phyloP scores from a whole-genome alignment of 2,329 filamentous ascomycete genomes.

The Blastomyces silverae region DNA sequence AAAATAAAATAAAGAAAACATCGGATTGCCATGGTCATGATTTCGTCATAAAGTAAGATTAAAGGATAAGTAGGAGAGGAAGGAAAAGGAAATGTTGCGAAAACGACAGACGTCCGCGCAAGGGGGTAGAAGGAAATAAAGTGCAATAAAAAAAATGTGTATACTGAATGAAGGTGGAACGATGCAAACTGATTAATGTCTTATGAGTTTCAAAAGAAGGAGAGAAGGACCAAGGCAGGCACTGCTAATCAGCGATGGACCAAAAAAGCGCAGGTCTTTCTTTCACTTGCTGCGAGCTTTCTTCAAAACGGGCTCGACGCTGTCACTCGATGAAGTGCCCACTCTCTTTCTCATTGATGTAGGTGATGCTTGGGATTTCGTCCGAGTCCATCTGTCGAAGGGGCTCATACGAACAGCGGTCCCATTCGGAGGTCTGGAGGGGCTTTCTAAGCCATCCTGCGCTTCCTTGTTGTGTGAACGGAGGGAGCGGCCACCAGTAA shows the following conservation, averaged over 20 bases:
- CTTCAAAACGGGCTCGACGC: slow-evolving; percentile 16
- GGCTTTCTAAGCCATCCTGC: slow-evolving; percentile 25
- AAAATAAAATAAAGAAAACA: slow-evolving; percentile 15
- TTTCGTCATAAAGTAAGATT: slow-evolving; percentile 10
- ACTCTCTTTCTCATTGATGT: slow-evolving; percentile 34
- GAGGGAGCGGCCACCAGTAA: slow-evolving; percentile 30
- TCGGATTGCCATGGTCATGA: slow-evolving; percentile 4
- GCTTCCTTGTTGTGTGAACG: slow-evolving; percentile 30
- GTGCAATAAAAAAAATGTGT: slow-evolving; percentile 1
- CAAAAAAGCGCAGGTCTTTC: neutral
- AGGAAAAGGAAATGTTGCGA: neutral
- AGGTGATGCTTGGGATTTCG: slow-evolving; percentile 24
- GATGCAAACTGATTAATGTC: neutral
- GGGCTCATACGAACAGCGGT: slow-evolving; percentile 34
- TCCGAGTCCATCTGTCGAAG: slow-evolving; percentile 39
- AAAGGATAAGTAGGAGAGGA: slow-evolving; percentile 7
- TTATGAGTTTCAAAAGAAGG: neutral
- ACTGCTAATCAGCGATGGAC: neutral
- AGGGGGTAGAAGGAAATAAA: neutral
- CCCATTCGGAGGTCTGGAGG: slow-evolving; percentile 24
- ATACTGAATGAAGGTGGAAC: slow-evolving; percentile 4
- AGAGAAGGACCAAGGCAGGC: no score
- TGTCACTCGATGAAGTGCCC: slow-evolving; percentile 27
- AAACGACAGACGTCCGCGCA: neutral
- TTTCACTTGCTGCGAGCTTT: slow-evolving; percentile 18